Evolutionary conservation across 176 grass and related monocot genomes (phyloP), one percentile per base, ranked within the genome.

Genomic region (Bromus sterilis): DNA sequence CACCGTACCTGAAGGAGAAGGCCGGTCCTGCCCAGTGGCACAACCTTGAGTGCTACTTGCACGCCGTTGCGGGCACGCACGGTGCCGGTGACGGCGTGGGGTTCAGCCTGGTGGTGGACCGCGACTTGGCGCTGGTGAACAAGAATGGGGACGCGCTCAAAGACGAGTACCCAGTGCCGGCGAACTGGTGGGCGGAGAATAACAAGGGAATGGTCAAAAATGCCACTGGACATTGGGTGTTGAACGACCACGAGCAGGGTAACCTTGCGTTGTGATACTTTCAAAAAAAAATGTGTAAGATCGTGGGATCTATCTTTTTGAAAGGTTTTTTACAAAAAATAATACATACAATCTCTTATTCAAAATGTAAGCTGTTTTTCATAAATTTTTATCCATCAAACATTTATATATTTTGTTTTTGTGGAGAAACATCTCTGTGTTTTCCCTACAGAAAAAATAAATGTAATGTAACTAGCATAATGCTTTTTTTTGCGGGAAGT

Each of bases 61-160:
- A 95, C 82, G 93, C 53, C 56, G 82, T 93, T 66, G 96, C 93
- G 2, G 96, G 96, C 29, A 83, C 87, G 31, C 88, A 89, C 35
- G 90, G 92, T 57, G 74, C 77, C 18, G 49, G 62, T 14, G 74
- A 66, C 41, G 44, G 31, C 6, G 81, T 25, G 2, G 74, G 84
- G 62, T 95, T 99, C 78, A 11, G 33, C 33, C 14, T 99, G 44
- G 84, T 33, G 46, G 85, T 99, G 7, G 86, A 95, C 7, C 84
- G 93, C 35, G 93, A 99, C 76, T 9, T 99, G 43, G 92, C 93
- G 48, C 86, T 95, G 24, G 79, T 91, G 31, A 99, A 99, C 86
- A 99, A 99, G 64, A 59, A 79, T 16, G 37, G 77, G 66, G 87
- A 91, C 81, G 93, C 89, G 18, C 81, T 99, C 37, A 84, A 36